phyloP scores from a whole-genome alignment of 805 yeast genomes.

The Komagataella phaffii region DNA sequence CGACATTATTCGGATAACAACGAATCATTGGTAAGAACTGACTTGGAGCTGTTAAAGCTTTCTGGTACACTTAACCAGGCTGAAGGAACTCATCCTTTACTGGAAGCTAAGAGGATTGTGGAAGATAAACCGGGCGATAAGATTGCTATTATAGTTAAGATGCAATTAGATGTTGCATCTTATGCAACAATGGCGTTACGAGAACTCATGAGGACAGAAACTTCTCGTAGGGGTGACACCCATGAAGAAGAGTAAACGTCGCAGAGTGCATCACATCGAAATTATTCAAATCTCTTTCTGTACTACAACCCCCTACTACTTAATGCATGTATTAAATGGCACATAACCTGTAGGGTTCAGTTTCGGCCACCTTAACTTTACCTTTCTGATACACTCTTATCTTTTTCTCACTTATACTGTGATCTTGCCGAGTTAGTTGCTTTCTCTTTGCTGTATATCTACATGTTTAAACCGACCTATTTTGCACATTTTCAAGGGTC shows the following conservation, averaged over 20 bases:
- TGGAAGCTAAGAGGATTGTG: conserved; percentile 12
- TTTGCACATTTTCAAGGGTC: not conserved
- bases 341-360: not conserved
- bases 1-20: conserved; percentile 49
- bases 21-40: conserved; percentile 70
- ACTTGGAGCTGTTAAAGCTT: conserved; percentile 34
- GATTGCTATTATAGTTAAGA: conserved; percentile 58
- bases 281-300: not conserved
- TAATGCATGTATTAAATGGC: not conserved
- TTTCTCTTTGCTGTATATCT: not conserved
- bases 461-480: not conserved
- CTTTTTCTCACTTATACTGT: not conserved
- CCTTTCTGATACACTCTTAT: not conserved
- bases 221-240: conserved; percentile 12
- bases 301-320: not conserved
- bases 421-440: not conserved
- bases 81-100: conserved; percentile 2
- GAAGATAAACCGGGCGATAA: conserved; percentile 26
- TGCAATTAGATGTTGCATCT: conserved; percentile 74
- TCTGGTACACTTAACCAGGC: conserved; percentile 7
- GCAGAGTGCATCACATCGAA: not conserved
- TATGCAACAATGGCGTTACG: conserved; percentile 97
- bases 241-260: not conserved
- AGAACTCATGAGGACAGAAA: conserved; percentile 74
- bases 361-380: not conserved